Base-by-base conservation (phyloP, 1,284 basidiomycete species). In the Rhodotorula sp. region DNA sequence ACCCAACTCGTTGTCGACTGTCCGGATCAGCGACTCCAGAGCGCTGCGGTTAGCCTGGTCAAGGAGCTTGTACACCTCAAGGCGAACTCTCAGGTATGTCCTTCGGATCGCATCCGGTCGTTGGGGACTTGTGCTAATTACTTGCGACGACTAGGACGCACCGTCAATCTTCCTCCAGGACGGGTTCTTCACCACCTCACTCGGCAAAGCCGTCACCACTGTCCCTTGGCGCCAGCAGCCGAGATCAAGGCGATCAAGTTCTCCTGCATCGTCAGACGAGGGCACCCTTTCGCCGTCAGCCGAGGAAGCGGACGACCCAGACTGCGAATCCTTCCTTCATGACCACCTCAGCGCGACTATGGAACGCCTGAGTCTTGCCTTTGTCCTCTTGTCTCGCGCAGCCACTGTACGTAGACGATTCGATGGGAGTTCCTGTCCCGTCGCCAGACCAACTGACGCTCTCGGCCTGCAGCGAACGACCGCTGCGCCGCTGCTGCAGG, bases 1-100 rank as follows among this genome's bases (percentile, higher is more conserved):
- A 31, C 49, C 46, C 52, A 59, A 56, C 47, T 73, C n/a, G 52
- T 68, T 18, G 64, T 51, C 34, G 64, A 70, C 4, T 68, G 62
- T 8, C 69, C 69, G 6, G 68, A 39, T 12, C 21, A 31, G 21
- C 29, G 14, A 14, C 39, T 73, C 39, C 39, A 61, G 5, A 51
- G 23, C 2, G 72, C 72, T 3, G 57, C 57, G 18, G 47, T 70
- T 3, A 69, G 69, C 39, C n/a, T 73, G 7, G 54, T 73, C 21
- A 60, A 60, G 57, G 64, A 71, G 43, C 57, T 71, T 0, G 3
- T 73, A 6, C 16, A 29, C 26, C 1, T 16, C 26, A 69, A 71
- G 52, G 31, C 65, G 12, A 23, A 26, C 34, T 34, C 34, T 34
- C 34, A 34, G 6, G 68, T 62, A 7, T n/a, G 61, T n/a, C 21